These are phyloP conservation scores for Enteropsectra breve DNA, from an alignment of 371 early-diverging fungal genomes.

Conservation along the genomic window DNA sequence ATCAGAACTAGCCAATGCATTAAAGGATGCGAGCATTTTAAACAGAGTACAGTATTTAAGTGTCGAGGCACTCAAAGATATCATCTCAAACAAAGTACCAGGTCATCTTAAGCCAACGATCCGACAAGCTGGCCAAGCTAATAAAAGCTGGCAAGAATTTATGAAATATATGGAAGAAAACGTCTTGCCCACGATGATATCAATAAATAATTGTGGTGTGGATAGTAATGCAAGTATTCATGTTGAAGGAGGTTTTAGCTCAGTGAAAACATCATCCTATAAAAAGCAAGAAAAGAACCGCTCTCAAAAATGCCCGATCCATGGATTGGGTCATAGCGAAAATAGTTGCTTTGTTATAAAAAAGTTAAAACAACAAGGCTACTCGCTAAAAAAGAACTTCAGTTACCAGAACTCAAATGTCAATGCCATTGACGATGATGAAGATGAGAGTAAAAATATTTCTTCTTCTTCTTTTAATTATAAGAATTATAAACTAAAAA, in stretches of 20 bases:
- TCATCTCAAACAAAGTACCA: not conserved
- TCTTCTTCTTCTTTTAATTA: not conserved
- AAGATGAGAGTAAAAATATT: not conserved
- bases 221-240: not conserved
- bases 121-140: constrained; percentile 1
- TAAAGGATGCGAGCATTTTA: not conserved
- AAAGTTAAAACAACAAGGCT: not conserved
- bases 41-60: not conserved
- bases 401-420: not conserved
- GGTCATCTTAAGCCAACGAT: not conserved
- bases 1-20: not conserved
- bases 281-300: not conserved
- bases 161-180: not conserved
- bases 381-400: not conserved
- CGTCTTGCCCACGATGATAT: not conserved
- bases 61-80: not conserved
- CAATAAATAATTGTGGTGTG: not conserved
- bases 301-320: not conserved
- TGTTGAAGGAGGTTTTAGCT: not conserved
- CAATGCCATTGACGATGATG: not conserved
- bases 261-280: not conserved
- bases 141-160: not conserved
- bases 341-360: not conserved
- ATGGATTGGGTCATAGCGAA: not conserved
- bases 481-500: not conserved